phyloP scores from a whole-genome alignment of 192 early-diverging fungal genomes.

The Glomus cerebriforme region DNA sequence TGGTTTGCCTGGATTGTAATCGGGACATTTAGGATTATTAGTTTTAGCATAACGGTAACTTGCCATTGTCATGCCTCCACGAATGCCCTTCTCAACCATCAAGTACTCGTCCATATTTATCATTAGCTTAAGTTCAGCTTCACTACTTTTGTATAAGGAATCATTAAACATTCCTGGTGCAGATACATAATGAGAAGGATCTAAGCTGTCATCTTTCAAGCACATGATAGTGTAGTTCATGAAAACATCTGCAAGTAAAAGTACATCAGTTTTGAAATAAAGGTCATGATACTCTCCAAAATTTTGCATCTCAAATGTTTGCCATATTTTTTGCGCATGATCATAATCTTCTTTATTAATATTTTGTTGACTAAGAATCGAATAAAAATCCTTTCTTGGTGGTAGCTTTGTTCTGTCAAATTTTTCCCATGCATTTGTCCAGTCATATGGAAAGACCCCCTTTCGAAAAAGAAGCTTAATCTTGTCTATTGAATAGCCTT shows the following conservation, averaged over 20 bases:
- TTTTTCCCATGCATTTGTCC: constrained; percentile 25
- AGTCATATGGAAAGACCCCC: constrained; percentile 24
- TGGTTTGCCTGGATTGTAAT: too few relatives aligned
- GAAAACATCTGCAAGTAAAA: constrained; percentile 16
- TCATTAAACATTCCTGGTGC: constrained; percentile 24
- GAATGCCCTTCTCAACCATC: constrained; percentile 1
- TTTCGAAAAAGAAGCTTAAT: too few relatives aligned
- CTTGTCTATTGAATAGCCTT: constrained; percentile 1
- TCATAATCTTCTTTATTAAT: too few relatives aligned
- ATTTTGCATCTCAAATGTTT: too few relatives aligned
- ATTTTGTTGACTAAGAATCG: constrained; percentile 4
- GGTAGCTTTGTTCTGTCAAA: constrained; percentile 17
- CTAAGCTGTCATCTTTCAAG: constrained; percentile 14
- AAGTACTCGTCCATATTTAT: constrained; percentile 22
- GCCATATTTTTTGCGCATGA: too few relatives aligned
- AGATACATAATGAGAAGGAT: constrained; percentile 26
- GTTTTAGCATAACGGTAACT: constrained; percentile 22
- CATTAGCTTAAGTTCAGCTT: constrained; percentile 4
- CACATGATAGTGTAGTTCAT: too few relatives aligned
- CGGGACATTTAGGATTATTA: constrained; percentile 19
- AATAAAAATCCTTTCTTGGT: constrained; percentile 28
- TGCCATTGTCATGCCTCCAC: constrained; percentile 20
- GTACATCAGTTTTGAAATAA: constrained; percentile 11
- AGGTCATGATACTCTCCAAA: too few relatives aligned
- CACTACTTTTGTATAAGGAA: constrained; percentile 27